A percentile compares a stretch with the other conserved stretches of the same genome.
Evolutionary conservation across 306 rosid genomes (phyloP).

Genomic region (Sicyos edulis): DNA sequence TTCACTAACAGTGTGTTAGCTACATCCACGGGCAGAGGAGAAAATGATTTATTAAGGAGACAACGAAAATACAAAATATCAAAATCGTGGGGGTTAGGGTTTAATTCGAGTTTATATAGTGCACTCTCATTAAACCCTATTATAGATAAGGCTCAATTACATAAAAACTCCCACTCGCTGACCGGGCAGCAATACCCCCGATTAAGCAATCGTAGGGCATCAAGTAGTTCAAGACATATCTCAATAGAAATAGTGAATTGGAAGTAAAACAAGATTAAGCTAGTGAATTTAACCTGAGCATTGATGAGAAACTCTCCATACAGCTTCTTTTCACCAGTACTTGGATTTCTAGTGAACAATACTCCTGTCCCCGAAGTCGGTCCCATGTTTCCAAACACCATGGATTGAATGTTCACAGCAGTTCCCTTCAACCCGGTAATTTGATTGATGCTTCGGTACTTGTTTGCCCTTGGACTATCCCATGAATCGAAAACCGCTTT

Average conservation of each 20-base stretch:
- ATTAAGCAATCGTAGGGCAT: no score
- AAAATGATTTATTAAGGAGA: no score
- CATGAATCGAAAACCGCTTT: conserved; percentile 95
- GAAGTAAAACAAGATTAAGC: conserved; percentile 23
- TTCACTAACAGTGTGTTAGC: no score
- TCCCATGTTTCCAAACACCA: conserved; percentile 99
- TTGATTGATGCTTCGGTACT: conserved; percentile 82
- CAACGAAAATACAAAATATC: no score
- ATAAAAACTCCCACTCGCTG: no score
- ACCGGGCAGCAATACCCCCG: no score
- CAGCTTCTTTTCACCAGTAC: conserved; percentile 91
- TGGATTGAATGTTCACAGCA: conserved; percentile 88
- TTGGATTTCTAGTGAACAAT: conserved; percentile 91
- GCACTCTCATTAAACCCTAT: no score
- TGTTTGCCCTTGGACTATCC: conserved; percentile 94
- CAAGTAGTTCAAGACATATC: no score
- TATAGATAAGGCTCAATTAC: no score
- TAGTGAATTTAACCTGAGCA: conserved; percentile 68
- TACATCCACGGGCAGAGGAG: no score
- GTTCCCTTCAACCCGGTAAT: conserved; percentile 84
- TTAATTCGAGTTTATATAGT: no score
- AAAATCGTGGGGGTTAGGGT: no score
- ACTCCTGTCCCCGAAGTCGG: conserved; percentile 94
- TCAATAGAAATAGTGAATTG: neutral
- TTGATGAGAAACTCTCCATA: conserved; percentile 90